A percentile compares a stretch with the other conserved stretches of the same genome.
Conservation (phyloP, 331 rosid genomes). For the Malus hybrid region DNA sequence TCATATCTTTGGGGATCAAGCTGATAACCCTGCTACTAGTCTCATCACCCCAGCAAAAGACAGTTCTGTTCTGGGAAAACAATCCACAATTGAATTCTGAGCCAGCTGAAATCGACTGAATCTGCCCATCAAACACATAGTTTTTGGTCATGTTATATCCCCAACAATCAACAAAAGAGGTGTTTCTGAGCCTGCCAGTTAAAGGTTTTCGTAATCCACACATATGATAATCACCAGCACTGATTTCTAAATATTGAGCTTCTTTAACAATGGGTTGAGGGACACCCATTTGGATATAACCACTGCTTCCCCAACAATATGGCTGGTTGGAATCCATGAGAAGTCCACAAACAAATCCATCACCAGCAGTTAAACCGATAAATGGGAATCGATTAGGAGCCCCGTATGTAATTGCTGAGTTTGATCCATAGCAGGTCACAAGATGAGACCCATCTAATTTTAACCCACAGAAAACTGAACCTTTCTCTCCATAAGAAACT, state of each 20-base stretch:
- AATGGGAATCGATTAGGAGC: slow-evolving; percentile 63
- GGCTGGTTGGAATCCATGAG: slow-evolving; percentile 71
- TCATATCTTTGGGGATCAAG: slow-evolving; percentile 40
- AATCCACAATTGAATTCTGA: slow-evolving; percentile 84
- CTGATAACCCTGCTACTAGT: slow-evolving; percentile 56
- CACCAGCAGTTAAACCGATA: slow-evolving; percentile 73
- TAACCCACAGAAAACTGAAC: slow-evolving; percentile 70
- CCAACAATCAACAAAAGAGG: slow-evolving; percentile 84
- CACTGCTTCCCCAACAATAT: slow-evolving; percentile 90
- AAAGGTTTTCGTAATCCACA: slow-evolving; percentile 78
- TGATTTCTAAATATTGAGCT: slow-evolving; percentile 65
- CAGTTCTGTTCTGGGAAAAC: slow-evolving; percentile 72
- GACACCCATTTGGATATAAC: slow-evolving; percentile 71
- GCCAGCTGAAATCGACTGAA: slow-evolving; percentile 77
- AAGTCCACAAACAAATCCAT: slow-evolving; percentile 90
- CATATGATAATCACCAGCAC: slow-evolving; percentile 91
- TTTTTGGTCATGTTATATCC: slow-evolving; percentile 86
- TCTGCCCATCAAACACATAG: slow-evolving; percentile 62
- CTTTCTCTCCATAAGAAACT: slow-evolving; percentile 81
- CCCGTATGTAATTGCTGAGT: slow-evolving; percentile 68
- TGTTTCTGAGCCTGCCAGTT: slow-evolving; percentile 55
- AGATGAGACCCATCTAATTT: slow-evolving; percentile 84
- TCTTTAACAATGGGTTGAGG: slow-evolving; percentile 72
- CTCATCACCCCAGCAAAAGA: slow-evolving; percentile 89
- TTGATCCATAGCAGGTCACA: slow-evolving; percentile 71